These are phyloP conservation scores for Beauveria scarabaeidicola DNA, from an alignment of 2,329 filamentous ascomycete genomes.

Conservation along the genomic window DNA sequence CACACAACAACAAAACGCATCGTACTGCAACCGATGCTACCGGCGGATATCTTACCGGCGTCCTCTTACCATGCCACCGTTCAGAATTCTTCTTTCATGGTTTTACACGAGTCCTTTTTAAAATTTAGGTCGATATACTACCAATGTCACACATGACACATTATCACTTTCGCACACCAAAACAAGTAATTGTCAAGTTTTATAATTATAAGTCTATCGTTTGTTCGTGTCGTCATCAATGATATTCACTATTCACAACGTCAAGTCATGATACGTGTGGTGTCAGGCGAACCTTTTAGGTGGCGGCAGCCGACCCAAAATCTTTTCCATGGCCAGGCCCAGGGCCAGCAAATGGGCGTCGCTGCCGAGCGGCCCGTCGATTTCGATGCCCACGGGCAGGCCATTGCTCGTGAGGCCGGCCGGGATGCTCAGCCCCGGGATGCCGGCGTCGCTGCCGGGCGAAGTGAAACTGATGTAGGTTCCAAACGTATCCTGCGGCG, in stretches of 20 bases:
- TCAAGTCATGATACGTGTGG: neutral
- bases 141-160: neutral
- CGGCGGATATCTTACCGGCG: neutral
- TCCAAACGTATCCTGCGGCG: slow-evolving; percentile 10
- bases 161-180: neutral
- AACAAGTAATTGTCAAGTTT: neutral
- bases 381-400: slow-evolving; percentile 14
- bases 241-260: neutral
- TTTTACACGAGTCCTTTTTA: neutral
- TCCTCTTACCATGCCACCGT: neutral
- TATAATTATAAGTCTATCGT: neutral
- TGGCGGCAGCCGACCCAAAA: slow-evolving; percentile 11
- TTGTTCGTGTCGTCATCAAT: neutral
- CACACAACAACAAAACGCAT: neutral
- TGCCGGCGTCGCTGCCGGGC: slow-evolving; percentile 14
- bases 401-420: slow-evolving; percentile 8
- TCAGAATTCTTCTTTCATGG: neutral
- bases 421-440: slow-evolving; percentile 14
- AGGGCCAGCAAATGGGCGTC: slow-evolving; percentile 11
- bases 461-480: slow-evolving; percentile 11
- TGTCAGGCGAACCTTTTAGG: neutral
- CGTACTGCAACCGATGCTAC: neutral
- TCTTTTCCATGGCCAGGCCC: slow-evolving; percentile 13
- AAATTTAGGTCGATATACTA: neutral
- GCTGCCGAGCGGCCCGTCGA: slow-evolving; percentile 14